phyloP scores from a whole-genome alignment of 23 red algal species.

The Gracilaria gracilis region DNA sequence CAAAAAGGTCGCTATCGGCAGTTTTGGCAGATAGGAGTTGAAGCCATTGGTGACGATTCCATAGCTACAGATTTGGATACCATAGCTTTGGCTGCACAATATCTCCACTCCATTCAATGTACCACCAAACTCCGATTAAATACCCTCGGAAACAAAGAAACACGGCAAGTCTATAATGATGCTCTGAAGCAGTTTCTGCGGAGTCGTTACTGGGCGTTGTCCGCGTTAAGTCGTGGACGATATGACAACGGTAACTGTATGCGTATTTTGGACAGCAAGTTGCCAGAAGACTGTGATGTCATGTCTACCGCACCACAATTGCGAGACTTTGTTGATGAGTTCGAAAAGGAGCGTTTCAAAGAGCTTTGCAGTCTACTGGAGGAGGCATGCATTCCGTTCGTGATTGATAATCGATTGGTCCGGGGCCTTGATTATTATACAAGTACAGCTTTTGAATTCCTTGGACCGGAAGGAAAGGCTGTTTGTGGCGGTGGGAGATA shows the following conservation, averaged over 20 bases:
- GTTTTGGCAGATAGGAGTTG: conserved; percentile 74
- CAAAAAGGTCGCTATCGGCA: conserved; percentile 56
- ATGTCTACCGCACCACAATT: conserved; percentile 39
- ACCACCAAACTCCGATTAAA: conserved; percentile 37
- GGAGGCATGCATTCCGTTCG: conserved; percentile 49
- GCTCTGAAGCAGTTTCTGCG: conserved; percentile 45
- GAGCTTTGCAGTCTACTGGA: conserved; percentile 27
- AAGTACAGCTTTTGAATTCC: conserved; percentile 79
- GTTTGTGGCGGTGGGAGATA: conserved; percentile 74
- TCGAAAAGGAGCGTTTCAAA: conserved; percentile 47
- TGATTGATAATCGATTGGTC: conserved; percentile 52
- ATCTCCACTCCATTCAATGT: conserved; percentile 6
- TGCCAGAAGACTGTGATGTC: conserved; percentile 40
- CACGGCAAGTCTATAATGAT: conserved; percentile 42
- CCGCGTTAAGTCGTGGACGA: conserved; percentile 29
- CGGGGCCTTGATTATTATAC: conserved; percentile 77
- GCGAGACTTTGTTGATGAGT: conserved; percentile 38
- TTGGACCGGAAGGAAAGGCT: conserved; percentile 43
- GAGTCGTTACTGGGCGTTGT: conserved; percentile 37
- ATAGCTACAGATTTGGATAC: conserved; percentile 51
- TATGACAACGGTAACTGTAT: conserved; percentile 68
- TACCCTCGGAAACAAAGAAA: conserved; percentile 44
- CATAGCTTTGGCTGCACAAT: conserved; percentile 36
- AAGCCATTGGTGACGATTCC: conserved; percentile 47
- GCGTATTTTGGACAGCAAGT: conserved; percentile 66